Evolutionary conservation across 768 basidiomycete species (phyloP).

Genomic region (Pleurotus sapidus): DNA sequence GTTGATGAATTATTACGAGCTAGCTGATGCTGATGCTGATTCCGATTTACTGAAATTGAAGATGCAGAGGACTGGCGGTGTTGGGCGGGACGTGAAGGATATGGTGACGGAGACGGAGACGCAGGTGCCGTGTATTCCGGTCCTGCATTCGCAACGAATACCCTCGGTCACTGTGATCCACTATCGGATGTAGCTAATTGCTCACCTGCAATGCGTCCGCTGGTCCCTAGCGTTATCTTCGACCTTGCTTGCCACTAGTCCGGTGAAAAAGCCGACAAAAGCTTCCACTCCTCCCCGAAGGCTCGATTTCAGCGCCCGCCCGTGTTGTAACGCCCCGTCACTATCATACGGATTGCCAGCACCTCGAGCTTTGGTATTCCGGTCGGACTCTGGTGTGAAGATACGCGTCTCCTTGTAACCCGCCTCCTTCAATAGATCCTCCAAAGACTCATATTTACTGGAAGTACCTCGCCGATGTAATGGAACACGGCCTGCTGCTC

Average conservation of each 20-base stretch:
- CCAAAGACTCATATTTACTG: conserved; percentile 77
- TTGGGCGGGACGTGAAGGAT: conserved; percentile 12
- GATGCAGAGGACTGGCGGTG: conserved; percentile 10
- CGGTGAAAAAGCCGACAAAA: conserved; percentile 65
- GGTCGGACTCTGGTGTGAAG: conserved; percentile 81
- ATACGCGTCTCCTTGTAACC: conserved; percentile 93
- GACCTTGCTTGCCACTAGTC: conserved; percentile 46
- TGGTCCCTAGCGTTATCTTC: conserved; percentile 7
- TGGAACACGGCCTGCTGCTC: conserved; percentile 51
- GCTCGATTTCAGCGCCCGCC: conserved; percentile 26
- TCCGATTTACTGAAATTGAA: conserved; percentile 8
- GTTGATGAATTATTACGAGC: not conserved
- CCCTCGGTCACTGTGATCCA: too few species aligned
- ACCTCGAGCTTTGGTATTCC: conserved; percentile 28
- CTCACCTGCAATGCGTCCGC: conserved; percentile 15
- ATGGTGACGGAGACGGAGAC: conserved; percentile 12
- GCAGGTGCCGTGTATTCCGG: conserved; percentile 14
- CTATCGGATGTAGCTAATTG: too few species aligned
- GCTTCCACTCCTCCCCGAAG: conserved; percentile 54
- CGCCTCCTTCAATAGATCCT: conserved; percentile 81
- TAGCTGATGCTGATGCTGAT: conserved; percentile 6
- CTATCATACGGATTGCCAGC: conserved; percentile 17
- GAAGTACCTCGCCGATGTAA: conserved; percentile 79
- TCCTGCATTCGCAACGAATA: too few species aligned
- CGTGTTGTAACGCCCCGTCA: conserved; percentile 11